Conservation (phyloP, 2,329 filamentous ascomycete genomes). For the Emmonsia crescens region DNA sequence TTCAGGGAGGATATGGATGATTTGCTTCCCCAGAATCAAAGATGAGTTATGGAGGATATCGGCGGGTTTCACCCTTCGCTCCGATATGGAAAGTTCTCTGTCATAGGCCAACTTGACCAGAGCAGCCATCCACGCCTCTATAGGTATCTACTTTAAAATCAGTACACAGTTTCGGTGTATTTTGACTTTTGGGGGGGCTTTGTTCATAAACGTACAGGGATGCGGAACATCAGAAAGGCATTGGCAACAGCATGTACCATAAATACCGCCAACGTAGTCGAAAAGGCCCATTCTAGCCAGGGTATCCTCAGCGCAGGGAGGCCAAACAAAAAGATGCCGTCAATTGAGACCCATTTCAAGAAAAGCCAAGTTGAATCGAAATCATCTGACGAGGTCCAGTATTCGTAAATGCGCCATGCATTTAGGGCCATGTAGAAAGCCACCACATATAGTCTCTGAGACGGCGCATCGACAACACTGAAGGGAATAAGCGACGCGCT, state of each 20-base stretch:
- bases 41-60: slow-evolving; percentile 85
- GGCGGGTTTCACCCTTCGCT: slow-evolving; percentile 78
- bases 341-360: slow-evolving; percentile 84
- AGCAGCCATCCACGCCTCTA: slow-evolving; percentile 61
- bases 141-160: slow-evolving; percentile 48
- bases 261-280: slow-evolving; percentile 60
- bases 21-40: slow-evolving; percentile 89
- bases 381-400: slow-evolving; percentile 66
- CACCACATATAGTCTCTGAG: slow-evolving; percentile 77
- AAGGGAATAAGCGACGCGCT: slow-evolving; percentile 63
- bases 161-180: background rate
- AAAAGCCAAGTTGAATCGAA: slow-evolving; percentile 82
- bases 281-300: slow-evolving; percentile 85
- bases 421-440: slow-evolving; percentile 66
- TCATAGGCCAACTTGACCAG: slow-evolving; percentile 78
- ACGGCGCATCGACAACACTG: slow-evolving; percentile 74
- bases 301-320: slow-evolving; percentile 83
- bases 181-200: background rate
- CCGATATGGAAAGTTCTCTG: slow-evolving; percentile 85
- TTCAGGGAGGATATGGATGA: slow-evolving; percentile 94
- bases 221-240: slow-evolving; percentile 84
- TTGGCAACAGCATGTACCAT: slow-evolving; percentile 61
- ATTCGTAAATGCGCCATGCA: slow-evolving; percentile 82
- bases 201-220: slow-evolving; percentile 48
- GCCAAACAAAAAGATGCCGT: slow-evolving; percentile 77